Evolutionary conservation across 169 alveolate genomes (phyloP).

Genomic region (Eimeria zaria): DNA sequence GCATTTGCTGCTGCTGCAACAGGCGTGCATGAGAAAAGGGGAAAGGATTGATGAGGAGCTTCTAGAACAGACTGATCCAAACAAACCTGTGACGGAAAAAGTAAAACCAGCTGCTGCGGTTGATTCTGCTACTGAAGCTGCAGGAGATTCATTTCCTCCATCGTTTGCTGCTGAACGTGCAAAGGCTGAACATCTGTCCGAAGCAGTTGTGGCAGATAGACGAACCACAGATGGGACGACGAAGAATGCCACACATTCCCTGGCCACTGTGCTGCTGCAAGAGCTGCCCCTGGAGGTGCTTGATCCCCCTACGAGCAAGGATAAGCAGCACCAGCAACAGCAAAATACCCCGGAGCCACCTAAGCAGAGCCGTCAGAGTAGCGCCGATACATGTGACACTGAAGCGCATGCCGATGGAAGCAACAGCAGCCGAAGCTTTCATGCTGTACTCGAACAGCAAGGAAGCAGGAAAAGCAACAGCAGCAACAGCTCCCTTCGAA

Average conservation of each 20-base stretch:
- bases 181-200: not conserved
- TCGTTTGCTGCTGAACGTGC: not conserved
- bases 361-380: slow-evolving; percentile 57
- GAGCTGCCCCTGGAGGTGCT: slow-evolving; percentile 7
- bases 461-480: not conserved
- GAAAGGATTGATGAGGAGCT: slow-evolving; percentile 29
- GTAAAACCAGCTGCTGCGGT: not conserved
- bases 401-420: slow-evolving; percentile 1
- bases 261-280: slow-evolving; percentile 7
- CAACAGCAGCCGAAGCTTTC: slow-evolving; percentile 25
- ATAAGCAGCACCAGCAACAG: slow-evolving; percentile 10
- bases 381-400: slow-evolving; percentile 62
- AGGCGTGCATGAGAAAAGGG: slow-evolving; percentile 43
- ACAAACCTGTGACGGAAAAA: not conserved
- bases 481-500: slow-evolving; percentile 47
- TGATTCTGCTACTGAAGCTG: not conserved
- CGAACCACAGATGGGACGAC: not conserved
- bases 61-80: not conserved
- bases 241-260: not conserved
- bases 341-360: not conserved
- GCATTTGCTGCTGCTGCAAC: slow-evolving; percentile 37
- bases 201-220: not conserved
- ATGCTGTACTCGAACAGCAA: slow-evolving; percentile 16
- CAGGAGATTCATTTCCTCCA: not conserved
- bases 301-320: not conserved